Evolutionary conservation across 2,329 filamentous ascomycete species (phyloP).

Genomic region (Acephala macrosclerotiorum): DNA sequence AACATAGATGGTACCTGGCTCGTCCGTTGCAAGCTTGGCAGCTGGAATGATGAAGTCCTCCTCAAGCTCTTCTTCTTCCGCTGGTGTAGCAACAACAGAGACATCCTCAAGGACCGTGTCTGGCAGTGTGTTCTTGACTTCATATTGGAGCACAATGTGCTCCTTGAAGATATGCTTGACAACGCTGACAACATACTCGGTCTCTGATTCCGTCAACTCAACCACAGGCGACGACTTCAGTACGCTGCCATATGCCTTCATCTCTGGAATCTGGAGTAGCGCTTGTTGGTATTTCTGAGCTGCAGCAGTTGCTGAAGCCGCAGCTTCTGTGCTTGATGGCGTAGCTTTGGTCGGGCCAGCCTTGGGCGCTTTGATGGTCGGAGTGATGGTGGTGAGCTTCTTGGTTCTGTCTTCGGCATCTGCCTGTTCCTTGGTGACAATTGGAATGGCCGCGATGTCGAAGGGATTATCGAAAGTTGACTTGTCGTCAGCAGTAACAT

Average conservation of each 20-base stretch:
- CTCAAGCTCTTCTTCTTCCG: constrained; percentile 82
- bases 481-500: constrained; percentile 92
- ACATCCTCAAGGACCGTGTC: constrained; percentile 92
- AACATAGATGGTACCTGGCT: constrained; percentile 93
- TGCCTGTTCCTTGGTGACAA: constrained; percentile 94
- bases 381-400: constrained; percentile 92
- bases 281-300: constrained; percentile 91
- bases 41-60: constrained; percentile 95
- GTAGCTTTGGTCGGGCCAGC: constrained; percentile 77
- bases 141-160: constrained; percentile 93
- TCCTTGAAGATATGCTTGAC: constrained; percentile 99
- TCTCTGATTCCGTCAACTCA: constrained; percentile 95
- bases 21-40: constrained; percentile 80
- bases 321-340: constrained; percentile 73
- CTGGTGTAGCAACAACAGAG: constrained; percentile 79
- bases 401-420: constrained; percentile 95
- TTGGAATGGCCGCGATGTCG: constrained; percentile 88
- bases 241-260: constrained; percentile 86
- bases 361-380: constrained; percentile 92
- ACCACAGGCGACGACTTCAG: constrained; percentile 89
- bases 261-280: constrained; percentile 86
- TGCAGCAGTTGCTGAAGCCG: constrained; percentile 77
- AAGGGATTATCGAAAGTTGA: constrained; percentile 85
- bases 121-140: constrained; percentile 95
- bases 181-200: constrained; percentile 92